Base-by-base conservation (phyloP, 1,284 basidiomycete species). In the Coriolopsis trogii region DNA sequence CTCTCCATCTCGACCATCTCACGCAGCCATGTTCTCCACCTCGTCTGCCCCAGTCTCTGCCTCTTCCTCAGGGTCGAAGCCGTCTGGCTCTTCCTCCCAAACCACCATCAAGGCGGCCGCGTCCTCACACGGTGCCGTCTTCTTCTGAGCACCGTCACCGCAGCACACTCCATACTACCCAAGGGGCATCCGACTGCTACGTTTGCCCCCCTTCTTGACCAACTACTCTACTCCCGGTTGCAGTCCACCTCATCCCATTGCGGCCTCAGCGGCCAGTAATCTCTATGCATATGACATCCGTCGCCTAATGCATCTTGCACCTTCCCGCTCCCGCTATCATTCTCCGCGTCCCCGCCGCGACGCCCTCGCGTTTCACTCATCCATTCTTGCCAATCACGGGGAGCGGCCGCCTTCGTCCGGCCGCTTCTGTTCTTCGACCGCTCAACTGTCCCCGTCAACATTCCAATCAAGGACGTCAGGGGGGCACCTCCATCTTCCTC, bases 51-150 rank as follows among this genome's bases (percentile, higher is more conserved):
- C 51, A 15, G 53, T 41, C 7, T 59, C 53, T 28, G 48, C 39
- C 51, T 55, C 56, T 18, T 34, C 52, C 41, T 53, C 58, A 25
- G 47, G 41, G 12, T 45, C 55, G 28, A 57, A 60, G 52, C 55
- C 55, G 5, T 55, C 55, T 13, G 46, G 50, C 34, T 57, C 58
- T 9, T 58, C 53, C 8, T 49, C 58, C 20, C 51, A 56, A 34
- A 57, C 54, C 42, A 50, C 33, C 24, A 65, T 65, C 15, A 47
- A 55, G 25, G 51, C 53, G 8, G 61, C 48, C 20, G 63, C 63
- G 4, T 33, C 55, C 31, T 41, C 61, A 3, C 45, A 55, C 40
- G 60, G 60, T 10, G 60, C 63, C 9, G 61, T 65, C 23, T 65
- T 65, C 56, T 63, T 65, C 55, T 61, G 28, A 58, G 25, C 37